These are phyloP conservation scores for Paecilomyces sp. DNA, from an alignment of 2,329 filamentous ascomycete species.

Conservation along the genomic window DNA sequence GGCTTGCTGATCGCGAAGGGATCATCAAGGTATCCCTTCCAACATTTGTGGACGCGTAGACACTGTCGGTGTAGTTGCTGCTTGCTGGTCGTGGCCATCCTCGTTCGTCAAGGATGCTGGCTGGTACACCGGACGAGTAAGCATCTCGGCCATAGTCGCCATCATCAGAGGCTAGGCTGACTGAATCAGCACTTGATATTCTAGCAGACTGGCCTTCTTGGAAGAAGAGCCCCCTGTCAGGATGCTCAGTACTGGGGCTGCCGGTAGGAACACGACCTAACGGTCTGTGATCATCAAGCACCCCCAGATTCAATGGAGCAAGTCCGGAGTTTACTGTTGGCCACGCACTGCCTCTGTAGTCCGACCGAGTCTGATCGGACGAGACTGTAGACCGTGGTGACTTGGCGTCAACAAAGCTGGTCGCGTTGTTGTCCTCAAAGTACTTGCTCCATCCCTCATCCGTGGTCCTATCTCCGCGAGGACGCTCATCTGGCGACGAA, in stretches of 20 bases:
- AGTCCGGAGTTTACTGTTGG: slow-evolving; percentile 26
- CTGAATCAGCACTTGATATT: slow-evolving; percentile 37
- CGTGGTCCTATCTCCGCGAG: slow-evolving; percentile 32
- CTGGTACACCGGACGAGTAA: slow-evolving; percentile 20
- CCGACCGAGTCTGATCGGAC: slow-evolving; percentile 24
- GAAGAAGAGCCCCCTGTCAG: slow-evolving; percentile 23
- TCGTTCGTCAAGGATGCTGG: slow-evolving; percentile 16
- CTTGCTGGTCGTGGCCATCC: slow-evolving; percentile 15
- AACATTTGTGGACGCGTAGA: slow-evolving; percentile 23
- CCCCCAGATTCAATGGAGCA: slow-evolving; percentile 27
- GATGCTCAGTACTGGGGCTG: slow-evolving; percentile 35
- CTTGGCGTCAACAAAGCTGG: slow-evolving; percentile 16
- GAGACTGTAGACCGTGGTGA: slow-evolving; percentile 17
- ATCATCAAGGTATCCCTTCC: slow-evolving; percentile 15
- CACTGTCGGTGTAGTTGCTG: slow-evolving; percentile 35
- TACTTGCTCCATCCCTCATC: slow-evolving; percentile 45
- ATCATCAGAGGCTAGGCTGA: slow-evolving; percentile 30
- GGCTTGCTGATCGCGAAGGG: slow-evolving; percentile 8
- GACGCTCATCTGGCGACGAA: slow-evolving; percentile 9
- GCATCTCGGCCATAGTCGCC: slow-evolving; percentile 22
- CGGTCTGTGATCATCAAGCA: slow-evolving; percentile 31
- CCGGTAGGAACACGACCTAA: slow-evolving; percentile 33
- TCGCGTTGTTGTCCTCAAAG: slow-evolving; percentile 32
- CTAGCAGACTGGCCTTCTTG: slow-evolving; percentile 35
- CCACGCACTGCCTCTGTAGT: slow-evolving; percentile 34